Percentiles rank a stretch among this genome's conserved stretches.
phyloP scores from a whole-genome alignment of 1,284 basidiomycete genomes.

The Ustilago cynodontis region DNA sequence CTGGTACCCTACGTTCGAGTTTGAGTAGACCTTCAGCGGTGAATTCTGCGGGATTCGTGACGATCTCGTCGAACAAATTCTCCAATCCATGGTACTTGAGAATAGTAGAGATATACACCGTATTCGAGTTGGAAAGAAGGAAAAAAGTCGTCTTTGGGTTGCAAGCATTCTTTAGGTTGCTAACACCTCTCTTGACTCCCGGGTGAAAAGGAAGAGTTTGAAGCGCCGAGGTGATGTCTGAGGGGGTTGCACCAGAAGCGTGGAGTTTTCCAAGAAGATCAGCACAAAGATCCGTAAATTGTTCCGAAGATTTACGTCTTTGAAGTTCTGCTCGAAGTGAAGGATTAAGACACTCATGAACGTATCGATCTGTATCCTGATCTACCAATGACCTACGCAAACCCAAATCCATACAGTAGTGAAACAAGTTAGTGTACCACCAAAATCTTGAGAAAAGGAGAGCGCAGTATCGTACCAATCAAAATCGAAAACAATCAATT shows the following conservation, averaged over 20 bases:
- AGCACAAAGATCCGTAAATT: constrained; percentile 85
- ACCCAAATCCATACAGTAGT: not conserved
- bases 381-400: constrained; percentile 75
- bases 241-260: constrained; percentile 73
- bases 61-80: constrained; percentile 82
- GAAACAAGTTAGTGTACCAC: too few relatives aligned
- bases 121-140: constrained; percentile 93
- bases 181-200: constrained; percentile 91
- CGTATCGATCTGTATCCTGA: constrained; percentile 96
- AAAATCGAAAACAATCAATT: constrained; percentile 95
- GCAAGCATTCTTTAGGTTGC: constrained; percentile 77
- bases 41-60: constrained; percentile 94
- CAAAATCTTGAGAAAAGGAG: too few relatives aligned
- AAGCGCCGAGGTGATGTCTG: constrained; percentile 83
- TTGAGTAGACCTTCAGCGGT: constrained; percentile 80
- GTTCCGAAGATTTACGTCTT: constrained; percentile 75
- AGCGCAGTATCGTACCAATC: constrained; percentile 79
- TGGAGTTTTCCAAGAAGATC: constrained; percentile 61
- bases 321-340: constrained; percentile 87
- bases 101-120: constrained; percentile 87
- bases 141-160: constrained; percentile 74
- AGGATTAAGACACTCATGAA: constrained; percentile 90
- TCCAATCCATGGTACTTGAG: constrained; percentile 38
- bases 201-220: constrained; percentile 91
- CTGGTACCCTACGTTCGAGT: constrained; percentile 81